Evolutionary conservation across 2,329 filamentous ascomycete genomes (phyloP).

Genomic region (Didymellaceae sp.): DNA sequence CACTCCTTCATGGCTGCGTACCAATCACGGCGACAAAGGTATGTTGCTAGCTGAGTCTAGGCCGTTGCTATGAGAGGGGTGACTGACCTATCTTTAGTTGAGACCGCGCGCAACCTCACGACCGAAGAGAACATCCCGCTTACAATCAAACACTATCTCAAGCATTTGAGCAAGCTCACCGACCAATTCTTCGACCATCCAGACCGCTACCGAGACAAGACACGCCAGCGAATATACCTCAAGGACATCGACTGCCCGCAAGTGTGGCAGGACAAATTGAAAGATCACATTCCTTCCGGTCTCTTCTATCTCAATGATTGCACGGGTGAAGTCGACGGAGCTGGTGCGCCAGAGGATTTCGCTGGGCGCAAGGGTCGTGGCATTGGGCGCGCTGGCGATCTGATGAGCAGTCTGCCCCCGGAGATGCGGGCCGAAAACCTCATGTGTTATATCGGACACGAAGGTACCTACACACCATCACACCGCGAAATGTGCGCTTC

Average conservation of each 20-base stretch:
- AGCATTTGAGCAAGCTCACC: conserved; percentile 82
- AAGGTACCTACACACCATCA: conserved; percentile 94
- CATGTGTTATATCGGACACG: conserved; percentile 98
- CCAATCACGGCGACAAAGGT: conserved; percentile 81
- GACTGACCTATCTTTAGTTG: conserved; percentile 61
- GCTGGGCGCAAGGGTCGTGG: conserved; percentile 60
- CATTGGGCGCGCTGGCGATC: conserved; percentile 78
- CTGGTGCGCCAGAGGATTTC: conserved; percentile 60
- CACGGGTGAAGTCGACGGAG: conserved; percentile 64
- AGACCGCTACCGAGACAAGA: conserved; percentile 77
- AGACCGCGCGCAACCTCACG: conserved; percentile 82
- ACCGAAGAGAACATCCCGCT: conserved; percentile 77
- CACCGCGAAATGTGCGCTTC: conserved; percentile 98
- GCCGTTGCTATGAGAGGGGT: conserved; percentile 25
- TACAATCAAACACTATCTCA: conserved; percentile 88
- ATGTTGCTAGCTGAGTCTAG: conserved; percentile 36
- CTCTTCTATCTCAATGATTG: conserved; percentile 91
- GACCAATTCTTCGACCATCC: conserved; percentile 75
- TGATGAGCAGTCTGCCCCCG: conserved; percentile 89
- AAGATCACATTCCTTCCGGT: conserved; percentile 77
- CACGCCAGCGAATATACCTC: conserved; percentile 85
- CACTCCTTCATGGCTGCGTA: conserved; percentile 78
- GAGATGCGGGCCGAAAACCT: conserved; percentile 94
- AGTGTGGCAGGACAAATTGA: conserved; percentile 83
- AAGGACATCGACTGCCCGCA: conserved; percentile 96